phyloP scores from a whole-genome alignment of 352 stramenopile species.

The Globisporangium spinosum region DNA sequence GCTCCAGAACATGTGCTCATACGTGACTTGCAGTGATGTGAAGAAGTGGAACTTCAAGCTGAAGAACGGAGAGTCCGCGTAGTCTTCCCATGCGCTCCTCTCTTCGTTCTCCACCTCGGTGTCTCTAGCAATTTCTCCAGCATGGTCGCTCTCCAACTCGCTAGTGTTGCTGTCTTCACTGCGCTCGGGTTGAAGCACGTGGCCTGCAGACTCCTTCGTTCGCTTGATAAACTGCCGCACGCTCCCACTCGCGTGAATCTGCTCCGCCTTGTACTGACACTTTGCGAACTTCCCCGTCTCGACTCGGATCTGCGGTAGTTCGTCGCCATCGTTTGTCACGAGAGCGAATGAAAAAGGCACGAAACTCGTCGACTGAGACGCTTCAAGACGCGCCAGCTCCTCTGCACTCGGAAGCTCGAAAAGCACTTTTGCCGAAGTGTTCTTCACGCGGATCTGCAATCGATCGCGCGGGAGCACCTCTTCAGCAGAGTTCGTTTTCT shows the following conservation, averaged over 20 bases:
- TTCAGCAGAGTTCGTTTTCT: not conserved
- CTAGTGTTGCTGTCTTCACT: not conserved
- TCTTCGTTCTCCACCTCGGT: not conserved
- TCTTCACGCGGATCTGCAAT: constrained; percentile 56
- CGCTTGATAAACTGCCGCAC: constrained; percentile 47
- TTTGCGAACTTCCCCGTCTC: constrained; percentile 69
- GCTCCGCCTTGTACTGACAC: constrained; percentile 61
- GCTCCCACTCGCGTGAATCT: constrained; percentile 41
- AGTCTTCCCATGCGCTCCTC: constrained; percentile 46
- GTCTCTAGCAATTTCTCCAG: not conserved
- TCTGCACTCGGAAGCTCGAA: constrained; percentile 49
- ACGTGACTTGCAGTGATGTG: constrained; percentile 69
- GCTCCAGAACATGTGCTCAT: constrained; percentile 69
- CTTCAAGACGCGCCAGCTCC: constrained; percentile 32
- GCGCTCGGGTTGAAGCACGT: constrained; percentile 9
- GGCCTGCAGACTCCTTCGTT: constrained; percentile 25
- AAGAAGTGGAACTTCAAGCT: constrained; percentile 66
- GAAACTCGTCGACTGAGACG: constrained; percentile 26
- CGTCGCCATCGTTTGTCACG: constrained; percentile 34
- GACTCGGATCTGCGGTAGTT: constrained; percentile 42
- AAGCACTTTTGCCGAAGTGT: constrained; percentile 52
- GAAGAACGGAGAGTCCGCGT: constrained; percentile 66
- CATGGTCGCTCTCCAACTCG: not conserved
- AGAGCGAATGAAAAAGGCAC: constrained; percentile 52
- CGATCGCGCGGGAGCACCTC: constrained; percentile 33